Conservation (phyloP, 2,329 filamentous ascomycete species). For the Scorias spongiosa region DNA sequence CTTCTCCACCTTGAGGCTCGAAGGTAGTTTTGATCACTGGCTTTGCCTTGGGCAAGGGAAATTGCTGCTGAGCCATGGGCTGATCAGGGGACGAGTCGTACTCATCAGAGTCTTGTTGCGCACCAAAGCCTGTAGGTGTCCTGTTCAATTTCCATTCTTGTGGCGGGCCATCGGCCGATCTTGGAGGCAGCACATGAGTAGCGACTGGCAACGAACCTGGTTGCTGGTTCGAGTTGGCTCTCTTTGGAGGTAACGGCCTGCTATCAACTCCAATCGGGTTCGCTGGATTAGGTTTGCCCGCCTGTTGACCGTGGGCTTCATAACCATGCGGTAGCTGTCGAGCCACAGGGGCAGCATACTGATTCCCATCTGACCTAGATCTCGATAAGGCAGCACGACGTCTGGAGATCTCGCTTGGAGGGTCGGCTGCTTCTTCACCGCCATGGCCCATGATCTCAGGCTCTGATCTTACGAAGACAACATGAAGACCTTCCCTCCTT, state of each 20-base stretch:
- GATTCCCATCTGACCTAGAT: slow-evolving; percentile 14
- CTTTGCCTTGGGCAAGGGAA: neutral
- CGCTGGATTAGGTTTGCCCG: neutral
- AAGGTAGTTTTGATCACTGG: slow-evolving; percentile 8
- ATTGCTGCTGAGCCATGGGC: neutral
- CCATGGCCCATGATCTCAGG: slow-evolving; percentile 83
- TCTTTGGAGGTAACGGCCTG: neutral
- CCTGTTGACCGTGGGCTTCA: neutral
- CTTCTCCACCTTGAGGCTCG: neutral
- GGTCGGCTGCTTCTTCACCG: slow-evolving; percentile 68
- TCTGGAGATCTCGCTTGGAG: slow-evolving; percentile 55
- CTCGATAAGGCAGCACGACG: slow-evolving; percentile 27
- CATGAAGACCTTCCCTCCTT: slow-evolving; percentile 52
- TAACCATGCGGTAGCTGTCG: neutral
- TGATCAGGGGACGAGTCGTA: neutral
- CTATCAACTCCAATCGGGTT: neutral
- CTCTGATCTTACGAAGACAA: slow-evolving; percentile 56
- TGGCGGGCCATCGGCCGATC: slow-evolving; percentile 1
- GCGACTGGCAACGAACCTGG: slow-evolving; percentile 13
- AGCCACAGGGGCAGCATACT: slow-evolving; percentile 1
- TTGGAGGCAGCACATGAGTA: slow-evolving; percentile 6
- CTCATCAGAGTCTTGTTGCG: neutral
- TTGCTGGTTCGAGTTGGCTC: slow-evolving; percentile 4
- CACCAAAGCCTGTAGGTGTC: slow-evolving; percentile 14
- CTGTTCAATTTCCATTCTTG: slow-evolving; percentile 10